These are phyloP conservation scores for Coprinellus micaceus DNA, from an alignment of 768 basidiomycete species.

Conservation along the genomic window DNA sequence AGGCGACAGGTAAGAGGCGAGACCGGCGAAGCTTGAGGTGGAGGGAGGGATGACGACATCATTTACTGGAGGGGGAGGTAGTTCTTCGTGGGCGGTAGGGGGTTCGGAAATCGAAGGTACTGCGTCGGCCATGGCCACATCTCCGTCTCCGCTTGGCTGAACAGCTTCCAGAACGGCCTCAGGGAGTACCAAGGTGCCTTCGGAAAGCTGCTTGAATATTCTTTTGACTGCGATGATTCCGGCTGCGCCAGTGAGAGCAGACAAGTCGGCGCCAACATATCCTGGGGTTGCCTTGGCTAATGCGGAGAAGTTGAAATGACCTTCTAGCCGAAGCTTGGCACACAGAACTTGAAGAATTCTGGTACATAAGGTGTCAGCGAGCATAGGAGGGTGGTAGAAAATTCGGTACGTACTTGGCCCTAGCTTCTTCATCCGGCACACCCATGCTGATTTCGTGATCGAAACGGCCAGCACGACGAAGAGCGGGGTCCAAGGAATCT, in stretches of 20 bases:
- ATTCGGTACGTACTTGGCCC: slow-evolving; percentile 67
- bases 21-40: slow-evolving; percentile 21
- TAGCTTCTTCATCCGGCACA: slow-evolving; percentile 87
- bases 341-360: slow-evolving; percentile 89
- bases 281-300: slow-evolving; percentile 95
- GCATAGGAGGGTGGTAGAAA: neutral
- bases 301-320: slow-evolving; percentile 80
- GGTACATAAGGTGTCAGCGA: neutral
- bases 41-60: slow-evolving; percentile 5
- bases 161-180: slow-evolving; percentile 24
- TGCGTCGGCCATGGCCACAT: slow-evolving; percentile 42
- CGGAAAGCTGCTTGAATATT: slow-evolving; percentile 80
- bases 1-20: slow-evolving; percentile 31
- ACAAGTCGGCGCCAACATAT: slow-evolving; percentile 93
- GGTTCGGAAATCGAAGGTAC: slow-evolving; percentile 1
- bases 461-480: slow-evolving; percentile 90
- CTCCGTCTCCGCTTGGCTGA: slow-evolving; percentile 22
- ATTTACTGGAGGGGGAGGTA: slow-evolving; percentile 11
- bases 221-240: slow-evolving; percentile 96
- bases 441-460: slow-evolving; percentile 98
- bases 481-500: slow-evolving; percentile 89
- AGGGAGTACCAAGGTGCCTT: slow-evolving; percentile 58
- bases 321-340: slow-evolving; percentile 76
- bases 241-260: slow-evolving; percentile 87
- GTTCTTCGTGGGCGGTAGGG: neutral